Evolutionary conservation across 2,329 filamentous ascomycete species (phyloP), one percentile per base, ranked within the genome.

Genomic region (Fusarium liriodendri): DNA sequence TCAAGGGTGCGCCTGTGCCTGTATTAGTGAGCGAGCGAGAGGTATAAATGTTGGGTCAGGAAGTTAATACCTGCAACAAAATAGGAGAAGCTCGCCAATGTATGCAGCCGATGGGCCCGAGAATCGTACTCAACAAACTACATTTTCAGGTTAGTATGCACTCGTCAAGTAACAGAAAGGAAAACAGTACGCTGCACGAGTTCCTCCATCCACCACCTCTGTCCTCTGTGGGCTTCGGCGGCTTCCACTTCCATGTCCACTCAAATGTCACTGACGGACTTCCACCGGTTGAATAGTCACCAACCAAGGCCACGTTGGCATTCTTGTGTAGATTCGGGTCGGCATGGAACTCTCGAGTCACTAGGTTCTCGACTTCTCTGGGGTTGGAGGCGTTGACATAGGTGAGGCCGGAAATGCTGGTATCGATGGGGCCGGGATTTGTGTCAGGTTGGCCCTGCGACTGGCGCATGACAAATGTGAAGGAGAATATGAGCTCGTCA

Each of bases 321-420:
- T 98, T 98, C 82, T 97, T 98, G 86, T 99, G 97, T 65, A 99
- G 87, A 80, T 99, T 99, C 1, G 97, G 97, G 80, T 99, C 95
- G 75, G 96, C 95, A 77, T 98, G 95, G 79, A 99, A 98, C 82
- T 99, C 97, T 77, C 95, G 89, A 18, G 96, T 98, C 57, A 98
- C 92, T 55, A 99, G 86, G 76, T 97, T 98, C 80, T 98, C 97
- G 63, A 99, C 90, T 79, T 99, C 97, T 83, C 90, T 93, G 35
- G 91, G 85, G 62, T 92, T 97, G 1, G 95, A 94, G 47, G 94
- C 96, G 82, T 96, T 96, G 71, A 97, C 93, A 81, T 95, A 98
- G 10, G 97, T 99, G 71, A 99, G 88, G 61, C 96, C 95, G 69
- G 93, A 95, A 78, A 99, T 93, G 64, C 89, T 88, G 3, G 95